Evolutionary conservation across 805 yeast species (phyloP).

Genomic region (Kodamaea restingae): DNA sequence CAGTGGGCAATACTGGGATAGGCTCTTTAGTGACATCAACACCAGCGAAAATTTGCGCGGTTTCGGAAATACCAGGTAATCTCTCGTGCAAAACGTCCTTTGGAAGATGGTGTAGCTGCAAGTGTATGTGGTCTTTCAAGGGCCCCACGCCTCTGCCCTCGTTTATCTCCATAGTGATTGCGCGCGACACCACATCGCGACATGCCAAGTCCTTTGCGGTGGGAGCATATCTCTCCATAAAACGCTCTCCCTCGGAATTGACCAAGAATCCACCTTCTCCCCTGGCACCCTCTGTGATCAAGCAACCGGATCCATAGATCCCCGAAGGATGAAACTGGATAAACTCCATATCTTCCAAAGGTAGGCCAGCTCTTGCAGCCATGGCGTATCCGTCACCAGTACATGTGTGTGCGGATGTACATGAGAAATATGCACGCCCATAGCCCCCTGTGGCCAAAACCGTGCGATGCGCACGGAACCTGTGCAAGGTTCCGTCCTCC

Average conservation of each 20-base stretch:
- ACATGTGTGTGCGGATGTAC: slow-evolving; percentile 99
- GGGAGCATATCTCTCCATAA: slow-evolving; percentile 99
- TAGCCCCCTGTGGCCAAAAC: slow-evolving; percentile 98
- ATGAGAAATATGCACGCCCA: slow-evolving; percentile 97
- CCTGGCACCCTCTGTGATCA: slow-evolving; percentile 98
- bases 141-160: slow-evolving; percentile 99
- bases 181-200: slow-evolving; percentile 97
- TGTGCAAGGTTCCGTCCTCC: slow-evolving; percentile 97
- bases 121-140: slow-evolving; percentile 87
- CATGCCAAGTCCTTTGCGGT: slow-evolving; percentile 97
- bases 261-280: slow-evolving; percentile 99
- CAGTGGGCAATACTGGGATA: slow-evolving; percentile 96
- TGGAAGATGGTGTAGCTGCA: slow-evolving; percentile 92
- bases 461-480: slow-evolving; percentile 96
- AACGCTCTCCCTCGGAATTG: slow-evolving; percentile 97
- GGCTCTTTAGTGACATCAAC: slow-evolving; percentile 99
- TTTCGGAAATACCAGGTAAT: slow-evolving; percentile 98
- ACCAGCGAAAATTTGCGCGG: slow-evolving; percentile 98
- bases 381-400: slow-evolving; percentile 99
- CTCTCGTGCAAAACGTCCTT: slow-evolving; percentile 88
- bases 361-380: slow-evolving; percentile 98
- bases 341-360: slow-evolving; percentile 94
- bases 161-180: slow-evolving; percentile 97
- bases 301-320: slow-evolving; percentile 97
- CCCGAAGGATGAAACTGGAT: slow-evolving; percentile 99